phyloP scores from a whole-genome alignment of 1,284 basidiomycete genomes.

The Trametes sp. region DNA sequence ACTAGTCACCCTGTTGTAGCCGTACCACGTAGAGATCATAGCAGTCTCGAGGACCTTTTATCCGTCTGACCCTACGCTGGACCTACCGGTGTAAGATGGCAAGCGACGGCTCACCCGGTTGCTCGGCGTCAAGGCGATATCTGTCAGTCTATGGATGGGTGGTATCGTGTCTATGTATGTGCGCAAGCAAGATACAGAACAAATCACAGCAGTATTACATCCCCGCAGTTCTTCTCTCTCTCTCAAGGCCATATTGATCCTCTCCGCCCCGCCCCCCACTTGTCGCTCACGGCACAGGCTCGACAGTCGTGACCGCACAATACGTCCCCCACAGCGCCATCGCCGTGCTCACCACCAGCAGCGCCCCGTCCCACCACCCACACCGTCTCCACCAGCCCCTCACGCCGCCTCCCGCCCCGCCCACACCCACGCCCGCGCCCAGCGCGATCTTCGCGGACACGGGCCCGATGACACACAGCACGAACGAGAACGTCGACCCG shows the following conservation, averaged over 20 bases:
- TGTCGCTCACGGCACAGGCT: constrained; percentile 28
- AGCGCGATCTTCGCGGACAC: constrained; percentile 70
- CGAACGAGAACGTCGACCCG: constrained; percentile 87
- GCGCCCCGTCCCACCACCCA: constrained; percentile 56
- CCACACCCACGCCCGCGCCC: constrained; percentile 50
- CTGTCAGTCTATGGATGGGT: background rate
- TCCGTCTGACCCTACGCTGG: too few relatives aligned
- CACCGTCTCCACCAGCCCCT: constrained; percentile 65
- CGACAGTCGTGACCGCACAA: constrained; percentile 60
- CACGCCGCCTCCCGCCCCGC: constrained; percentile 71
- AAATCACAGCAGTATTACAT: background rate
- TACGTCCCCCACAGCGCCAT: constrained; percentile 86
- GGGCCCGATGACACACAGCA: constrained; percentile 85
- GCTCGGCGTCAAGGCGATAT: too few relatives aligned
- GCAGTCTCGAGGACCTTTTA: background rate
- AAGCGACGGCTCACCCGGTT: too few relatives aligned
- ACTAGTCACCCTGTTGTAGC: constrained; percentile 19
- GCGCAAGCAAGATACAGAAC: constrained; percentile 4
- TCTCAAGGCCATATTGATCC: background rate
- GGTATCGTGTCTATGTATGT: constrained; percentile 10
- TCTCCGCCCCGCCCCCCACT: background rate
- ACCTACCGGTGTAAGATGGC: too few relatives aligned
- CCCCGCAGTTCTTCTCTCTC: background rate
- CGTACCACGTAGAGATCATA: constrained; percentile 16
- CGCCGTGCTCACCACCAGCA: constrained; percentile 62